Percentiles rank a stretch among this genome's conserved stretches.
Evolutionary conservation across 1,139 yeast genomes (phyloP).

Genomic region (Ashbya aceris): DNA sequence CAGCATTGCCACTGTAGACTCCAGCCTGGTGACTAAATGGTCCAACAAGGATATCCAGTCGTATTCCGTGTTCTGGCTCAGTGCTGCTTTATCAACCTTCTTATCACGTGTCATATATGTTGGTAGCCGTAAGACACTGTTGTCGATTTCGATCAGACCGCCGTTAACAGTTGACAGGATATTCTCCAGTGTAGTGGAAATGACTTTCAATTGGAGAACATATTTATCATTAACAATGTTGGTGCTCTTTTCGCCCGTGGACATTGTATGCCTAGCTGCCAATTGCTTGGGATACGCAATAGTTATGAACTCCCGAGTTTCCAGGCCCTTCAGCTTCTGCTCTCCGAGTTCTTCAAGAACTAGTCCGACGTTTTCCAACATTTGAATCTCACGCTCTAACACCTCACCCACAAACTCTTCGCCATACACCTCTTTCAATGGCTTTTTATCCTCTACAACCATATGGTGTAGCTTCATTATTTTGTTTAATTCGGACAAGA

Average conservation of each 20-base stretch:
- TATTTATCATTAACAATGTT: slow-evolving; percentile 20
- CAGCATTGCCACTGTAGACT: slow-evolving; percentile 21
- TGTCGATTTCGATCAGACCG: slow-evolving; percentile 14
- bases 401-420: slow-evolving; percentile 52
- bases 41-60: slow-evolving; percentile 25
- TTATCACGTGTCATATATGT: slow-evolving; percentile 13
- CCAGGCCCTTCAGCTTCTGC: slow-evolving; percentile 83
- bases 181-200: slow-evolving; percentile 21
- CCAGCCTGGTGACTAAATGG: slow-evolving; percentile 27
- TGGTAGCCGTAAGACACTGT: slow-evolving; percentile 3
- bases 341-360: slow-evolving; percentile 71
- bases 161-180: slow-evolving; percentile 21
- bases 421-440: slow-evolving; percentile 51
- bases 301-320: slow-evolving; percentile 83
- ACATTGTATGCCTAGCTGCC: slow-evolving; percentile 40
- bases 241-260: slow-evolving; percentile 19
- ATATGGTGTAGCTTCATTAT: slow-evolving; percentile 46
- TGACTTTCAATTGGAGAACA: slow-evolving; percentile 19
- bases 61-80: slow-evolving; percentile 16
- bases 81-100: slow-evolving; percentile 13
- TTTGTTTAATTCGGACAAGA: slow-evolving; percentile 58
- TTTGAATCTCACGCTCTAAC: slow-evolving; percentile 57
- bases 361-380: slow-evolving; percentile 63
- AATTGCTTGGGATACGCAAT: slow-evolving; percentile 65
- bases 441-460: slow-evolving; percentile 33